These are phyloP conservation scores for Candida sphagnicola DNA, from an alignment of 805 yeast genomes.

Conservation along the genomic window DNA sequence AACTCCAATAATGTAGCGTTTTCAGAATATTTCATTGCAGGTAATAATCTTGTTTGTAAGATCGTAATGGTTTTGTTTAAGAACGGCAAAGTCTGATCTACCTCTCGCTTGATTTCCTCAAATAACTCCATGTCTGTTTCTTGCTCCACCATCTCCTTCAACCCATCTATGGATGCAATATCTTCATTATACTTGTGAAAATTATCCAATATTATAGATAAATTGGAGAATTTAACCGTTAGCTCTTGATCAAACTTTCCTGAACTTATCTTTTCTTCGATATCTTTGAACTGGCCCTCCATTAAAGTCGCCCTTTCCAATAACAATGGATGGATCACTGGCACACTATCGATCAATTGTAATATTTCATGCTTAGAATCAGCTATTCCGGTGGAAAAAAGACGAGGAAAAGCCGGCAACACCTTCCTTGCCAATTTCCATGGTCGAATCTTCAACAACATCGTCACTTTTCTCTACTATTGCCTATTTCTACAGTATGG, in stretches of 20 bases:
- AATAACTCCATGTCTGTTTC: conserved; percentile 40
- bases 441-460: no score
- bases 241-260: conserved; percentile 33
- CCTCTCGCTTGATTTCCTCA: conserved; percentile 59
- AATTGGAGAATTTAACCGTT: conserved; percentile 27
- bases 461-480: no score
- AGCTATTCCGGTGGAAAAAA: not conserved
- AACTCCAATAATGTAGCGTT: conserved; percentile 78
- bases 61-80: conserved; percentile 39
- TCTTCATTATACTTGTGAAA: conserved; percentile 24
- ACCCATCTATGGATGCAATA: conserved; percentile 19
- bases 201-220: conserved; percentile 28
- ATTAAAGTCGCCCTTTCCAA: conserved; percentile 32
- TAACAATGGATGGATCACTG: conserved; percentile 37
- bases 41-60: conserved; percentile 61
- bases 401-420: not conserved
- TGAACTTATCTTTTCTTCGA: conserved; percentile 24
- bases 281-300: conserved; percentile 20
- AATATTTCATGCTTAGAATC: not conserved
- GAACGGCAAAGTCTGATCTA: conserved; percentile 43
- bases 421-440: no score
- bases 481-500: no score
- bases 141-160: conserved; percentile 23
- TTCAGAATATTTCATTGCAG: conserved; percentile 73
- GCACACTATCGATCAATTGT: conserved; percentile 9